Conservation (phyloP, 2,329 filamentous ascomycete species). For the Fusarium sp. region DNA sequence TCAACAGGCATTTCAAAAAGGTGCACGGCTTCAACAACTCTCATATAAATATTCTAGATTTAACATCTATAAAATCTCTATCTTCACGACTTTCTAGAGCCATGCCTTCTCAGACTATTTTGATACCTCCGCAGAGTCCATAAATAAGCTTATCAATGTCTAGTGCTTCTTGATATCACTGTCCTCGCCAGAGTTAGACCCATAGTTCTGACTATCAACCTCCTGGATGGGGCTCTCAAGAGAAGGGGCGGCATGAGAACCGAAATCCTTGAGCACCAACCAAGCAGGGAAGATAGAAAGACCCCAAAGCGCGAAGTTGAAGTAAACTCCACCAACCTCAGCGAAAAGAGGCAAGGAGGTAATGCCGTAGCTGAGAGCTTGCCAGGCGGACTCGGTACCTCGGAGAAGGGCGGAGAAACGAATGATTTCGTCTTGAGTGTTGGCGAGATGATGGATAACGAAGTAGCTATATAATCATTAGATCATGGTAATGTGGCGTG, state of each 20-base stretch:
- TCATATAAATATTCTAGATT: not conserved
- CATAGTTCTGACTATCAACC: constrained; percentile 21
- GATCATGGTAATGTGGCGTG: rapidly evolving
- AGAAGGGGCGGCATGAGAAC: not conserved
- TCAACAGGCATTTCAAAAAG: not conserved
- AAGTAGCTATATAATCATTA: constrained; percentile 65
- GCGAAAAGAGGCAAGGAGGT: constrained; percentile 71
- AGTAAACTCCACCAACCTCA: constrained; percentile 72
- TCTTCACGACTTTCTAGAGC: rapidly evolving
- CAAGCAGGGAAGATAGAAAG: constrained; percentile 72
- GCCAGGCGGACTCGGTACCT: constrained; percentile 77
- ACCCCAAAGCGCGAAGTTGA: constrained; percentile 77
- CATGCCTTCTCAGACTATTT: not conserved
- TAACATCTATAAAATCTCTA: not conserved
- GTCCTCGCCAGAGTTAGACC: constrained; percentile 37
- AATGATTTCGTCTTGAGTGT: constrained; percentile 70
- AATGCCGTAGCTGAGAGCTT: constrained; percentile 77
- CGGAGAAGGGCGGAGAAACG: constrained; percentile 74
- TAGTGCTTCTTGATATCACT: constrained; percentile 30
- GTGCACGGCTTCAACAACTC: not conserved
- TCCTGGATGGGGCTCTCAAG: constrained; percentile 7
- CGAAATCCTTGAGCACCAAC: constrained; percentile 67
- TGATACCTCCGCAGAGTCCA: not conserved
- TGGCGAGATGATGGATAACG: constrained; percentile 72
- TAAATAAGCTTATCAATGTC: not conserved